Evolutionary conservation across 331 rosid species (phyloP), one percentile per base, ranked within the genome.

Genomic region (Pyrus hybrid): DNA sequence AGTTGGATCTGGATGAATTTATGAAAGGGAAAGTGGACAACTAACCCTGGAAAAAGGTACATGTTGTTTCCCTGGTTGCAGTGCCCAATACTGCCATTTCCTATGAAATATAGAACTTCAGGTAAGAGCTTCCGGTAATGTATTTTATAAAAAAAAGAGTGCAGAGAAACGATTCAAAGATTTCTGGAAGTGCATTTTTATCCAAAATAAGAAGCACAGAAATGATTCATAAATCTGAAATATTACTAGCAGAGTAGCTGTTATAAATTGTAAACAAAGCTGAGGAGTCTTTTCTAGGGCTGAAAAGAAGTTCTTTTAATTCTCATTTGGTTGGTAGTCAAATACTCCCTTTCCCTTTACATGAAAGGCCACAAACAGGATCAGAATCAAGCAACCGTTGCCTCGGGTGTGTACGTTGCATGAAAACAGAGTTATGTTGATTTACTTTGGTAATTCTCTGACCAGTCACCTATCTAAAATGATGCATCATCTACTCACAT

Each of bases 21-120:
- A 62, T 26, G 66, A 63, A 49, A 66, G 47, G 4, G 53, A 20
- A 67, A 64, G 80, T 76, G 75, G 74, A 22, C 21, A 79, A 86
- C 97, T 74, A 83, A 92, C 99, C 99, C 99, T 56, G 99, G 99
- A 88, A 95, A 95, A 49, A 95, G 97, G 85, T 95, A 95, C 99
- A 95, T 95, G 86, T 95, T 95, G 87, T 95, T 95, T 74, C 99
- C 99, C 80, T 95, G 99, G 88, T 95, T 95, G 89, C 96, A 95
- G 87, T 92, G 97, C 72, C 99, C 99, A 77, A 88, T 80, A 22
- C 9, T 85, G 76, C 93, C 97, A 83, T 95, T 87, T 53, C 93
- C 99, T 94, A 82, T 76, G 76, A 61, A 82, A 82, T 45, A 61
- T 60, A 33, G 70, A 75, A 70, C 43, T 72, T 33, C 29, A 74